Conservation (phyloP, 1,139 yeast genomes). For the Kodamaea alishanica region DNA sequence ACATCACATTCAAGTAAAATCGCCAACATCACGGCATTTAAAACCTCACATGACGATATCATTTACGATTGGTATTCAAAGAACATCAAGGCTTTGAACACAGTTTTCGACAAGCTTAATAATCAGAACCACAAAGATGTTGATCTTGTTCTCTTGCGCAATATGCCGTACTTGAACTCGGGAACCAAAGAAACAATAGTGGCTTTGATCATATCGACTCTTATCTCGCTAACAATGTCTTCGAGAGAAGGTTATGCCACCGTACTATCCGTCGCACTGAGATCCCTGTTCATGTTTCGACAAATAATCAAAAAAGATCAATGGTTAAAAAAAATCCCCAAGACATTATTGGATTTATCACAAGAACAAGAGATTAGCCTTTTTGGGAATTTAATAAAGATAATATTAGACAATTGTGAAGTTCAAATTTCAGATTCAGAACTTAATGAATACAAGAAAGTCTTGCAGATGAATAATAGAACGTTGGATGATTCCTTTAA, state of each 20-base stretch:
- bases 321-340: conserved; percentile 9
- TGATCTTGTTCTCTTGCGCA: conserved; percentile 16
- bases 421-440: conserved; percentile 18
- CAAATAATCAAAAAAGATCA: conserved; percentile 15
- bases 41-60: conserved; percentile 7
- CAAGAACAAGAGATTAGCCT: conserved; percentile 22
- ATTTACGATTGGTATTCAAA: conserved; percentile 15
- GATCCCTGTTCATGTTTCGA: conserved; percentile 13
- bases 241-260: conserved; percentile 16
- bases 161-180: conserved; percentile 17
- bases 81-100: conserved; percentile 7
- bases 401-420: conserved; percentile 15
- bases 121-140: conserved; percentile 6
- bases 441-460: conserved; percentile 1
- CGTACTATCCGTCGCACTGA: conserved; percentile 15
- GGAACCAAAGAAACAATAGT: conserved; percentile 19
- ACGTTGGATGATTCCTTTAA: background rate
- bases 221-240: conserved; percentile 20
- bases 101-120: conserved; percentile 3
- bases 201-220: conserved; percentile 20
- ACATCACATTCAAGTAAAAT: conserved; percentile 7
- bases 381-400: conserved; percentile 20
- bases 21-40: conserved; percentile 9
- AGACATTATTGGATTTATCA: conserved; percentile 12
- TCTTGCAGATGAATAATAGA: conserved; percentile 2